Evolutionary conservation across 768 basidiomycete genomes (phyloP).

Genomic region (Kwoniella shandongensis): DNA sequence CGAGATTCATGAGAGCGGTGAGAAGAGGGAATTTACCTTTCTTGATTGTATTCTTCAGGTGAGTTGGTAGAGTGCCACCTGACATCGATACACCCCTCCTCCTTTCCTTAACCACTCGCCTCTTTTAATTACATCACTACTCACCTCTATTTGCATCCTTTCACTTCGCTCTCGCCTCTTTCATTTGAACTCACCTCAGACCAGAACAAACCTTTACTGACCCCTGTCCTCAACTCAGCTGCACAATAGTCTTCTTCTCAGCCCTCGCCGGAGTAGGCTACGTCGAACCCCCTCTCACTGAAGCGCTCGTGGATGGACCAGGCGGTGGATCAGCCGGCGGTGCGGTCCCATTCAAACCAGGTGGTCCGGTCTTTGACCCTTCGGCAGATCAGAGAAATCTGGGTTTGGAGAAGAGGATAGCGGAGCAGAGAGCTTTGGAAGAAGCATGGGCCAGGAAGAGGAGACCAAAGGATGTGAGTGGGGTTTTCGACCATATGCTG

Average conservation of each 20-base stretch:
- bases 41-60: conserved; percentile 48
- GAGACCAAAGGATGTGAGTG: conserved; percentile 53
- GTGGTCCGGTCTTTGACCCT: conserved; percentile 33
- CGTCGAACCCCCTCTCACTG: conserved; percentile 22
- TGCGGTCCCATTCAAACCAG: conserved; percentile 23
- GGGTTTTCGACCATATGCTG: background rate
- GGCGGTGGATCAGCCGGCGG: background rate
- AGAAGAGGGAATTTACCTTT: conserved; percentile 49
- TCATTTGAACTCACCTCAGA: too few relatives aligned
- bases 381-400: conserved; percentile 2
- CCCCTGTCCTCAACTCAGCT: conserved; percentile 30
- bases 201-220: too few relatives aligned
- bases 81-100: too few relatives aligned
- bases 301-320: conserved; percentile 1
- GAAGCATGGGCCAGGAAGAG: conserved; percentile 43
- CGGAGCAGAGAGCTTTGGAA: conserved; percentile 46
- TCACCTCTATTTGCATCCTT: too few relatives aligned
- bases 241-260: conserved; percentile 48
- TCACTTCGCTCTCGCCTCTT: background rate
- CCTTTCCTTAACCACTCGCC: too few relatives aligned
- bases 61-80: conserved; percentile 9
- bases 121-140: too few relatives aligned
- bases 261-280: conserved; percentile 50
- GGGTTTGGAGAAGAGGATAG: conserved; percentile 21
- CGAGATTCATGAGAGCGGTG: conserved; percentile 32